phyloP scores from a whole-genome alignment of 176 grass and related monocot species.

The Oryza officinalis region DNA sequence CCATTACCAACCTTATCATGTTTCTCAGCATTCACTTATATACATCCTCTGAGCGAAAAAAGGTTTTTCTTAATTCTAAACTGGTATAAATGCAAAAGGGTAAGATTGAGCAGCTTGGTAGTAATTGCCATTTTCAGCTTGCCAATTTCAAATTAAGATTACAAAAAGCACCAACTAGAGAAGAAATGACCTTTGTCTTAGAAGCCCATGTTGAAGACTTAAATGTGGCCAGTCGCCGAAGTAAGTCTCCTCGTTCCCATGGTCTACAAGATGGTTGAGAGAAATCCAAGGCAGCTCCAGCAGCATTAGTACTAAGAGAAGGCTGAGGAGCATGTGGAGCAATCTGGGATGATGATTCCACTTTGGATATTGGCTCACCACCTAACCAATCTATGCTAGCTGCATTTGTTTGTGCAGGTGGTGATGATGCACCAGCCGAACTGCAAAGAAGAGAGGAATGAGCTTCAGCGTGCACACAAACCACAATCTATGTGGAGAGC shows the following conservation, averaged over 20 bases:
- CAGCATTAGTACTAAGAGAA: conserved; percentile 87
- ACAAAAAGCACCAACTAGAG: conserved; percentile 13
- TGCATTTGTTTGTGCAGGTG: conserved; percentile 62
- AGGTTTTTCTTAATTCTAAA: neutral
- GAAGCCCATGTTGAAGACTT: conserved; percentile 83
- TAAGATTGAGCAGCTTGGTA: neutral
- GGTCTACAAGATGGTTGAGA: conserved; percentile 76
- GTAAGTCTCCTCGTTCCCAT: conserved; percentile 92
- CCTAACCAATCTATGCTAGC: conserved; percentile 87
- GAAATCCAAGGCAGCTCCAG: conserved; percentile 44
- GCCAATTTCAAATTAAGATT: neutral
- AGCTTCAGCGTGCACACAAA: conserved; percentile 12
- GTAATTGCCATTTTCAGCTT: neutral
- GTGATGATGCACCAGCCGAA: conserved; percentile 79
- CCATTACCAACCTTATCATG: neutral
- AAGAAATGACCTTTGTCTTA: conserved; percentile 75
- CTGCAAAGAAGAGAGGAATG: conserved; percentile 43
- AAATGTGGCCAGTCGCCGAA: conserved; percentile 84
- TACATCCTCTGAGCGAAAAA: neutral
- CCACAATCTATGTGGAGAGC: neutral
- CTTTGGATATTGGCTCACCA: conserved; percentile 66
- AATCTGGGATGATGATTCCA: conserved; percentile 49
- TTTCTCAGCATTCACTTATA: conserved; percentile 24
- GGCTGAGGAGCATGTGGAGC: conserved; percentile 44
- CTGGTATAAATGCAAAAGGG: neutral